A percentile compares a stretch with the other conserved stretches of the same genome.
phyloP scores from a whole-genome alignment of 768 basidiomycete genomes.

The Russula sp. region DNA sequence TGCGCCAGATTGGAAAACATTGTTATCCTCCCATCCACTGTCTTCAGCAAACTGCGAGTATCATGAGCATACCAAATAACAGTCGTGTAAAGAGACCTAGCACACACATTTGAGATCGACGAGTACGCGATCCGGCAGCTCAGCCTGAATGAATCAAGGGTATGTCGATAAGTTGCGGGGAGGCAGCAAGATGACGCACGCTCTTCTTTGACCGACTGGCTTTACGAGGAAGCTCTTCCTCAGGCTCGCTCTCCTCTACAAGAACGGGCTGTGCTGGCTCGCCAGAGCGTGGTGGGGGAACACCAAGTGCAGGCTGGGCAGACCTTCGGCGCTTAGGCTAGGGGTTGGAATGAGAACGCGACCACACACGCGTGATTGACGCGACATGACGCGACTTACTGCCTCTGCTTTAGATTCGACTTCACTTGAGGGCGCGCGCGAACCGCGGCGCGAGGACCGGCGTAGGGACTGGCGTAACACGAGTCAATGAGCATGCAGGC shows the following conservation, averaged over 20 bases:
- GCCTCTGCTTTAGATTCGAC: conserved; percentile 51
- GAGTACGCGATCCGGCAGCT: conserved; percentile 52
- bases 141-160: conserved; percentile 37
- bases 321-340: conserved; percentile 80
- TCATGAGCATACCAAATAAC: conserved; percentile 5
- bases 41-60: conserved; percentile 48
- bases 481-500: conserved; percentile 29
- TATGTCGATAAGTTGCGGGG: conserved; percentile 8
- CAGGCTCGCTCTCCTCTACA: conserved; percentile 74
- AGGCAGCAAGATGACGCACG: conserved; percentile 38
- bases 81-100: not conserved
- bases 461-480: conserved; percentile 38
- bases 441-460: conserved; percentile 63
- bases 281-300: conserved; percentile 39
- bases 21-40: conserved; percentile 89
- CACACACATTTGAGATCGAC: conserved; percentile 48
- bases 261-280: conserved; percentile 46
- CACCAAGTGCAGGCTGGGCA: conserved; percentile 66
- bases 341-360: conserved; percentile 25
- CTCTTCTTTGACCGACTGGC: conserved; percentile 58
- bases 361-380: conserved; percentile 27
- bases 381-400: conserved; percentile 41
- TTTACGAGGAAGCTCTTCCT: conserved; percentile 64
- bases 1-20: conserved; percentile 86
- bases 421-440: conserved; percentile 49